Base-by-base conservation (phyloP, 1,284 basidiomycete genomes). In the Cutaneotrichosporon sp. region DNA sequence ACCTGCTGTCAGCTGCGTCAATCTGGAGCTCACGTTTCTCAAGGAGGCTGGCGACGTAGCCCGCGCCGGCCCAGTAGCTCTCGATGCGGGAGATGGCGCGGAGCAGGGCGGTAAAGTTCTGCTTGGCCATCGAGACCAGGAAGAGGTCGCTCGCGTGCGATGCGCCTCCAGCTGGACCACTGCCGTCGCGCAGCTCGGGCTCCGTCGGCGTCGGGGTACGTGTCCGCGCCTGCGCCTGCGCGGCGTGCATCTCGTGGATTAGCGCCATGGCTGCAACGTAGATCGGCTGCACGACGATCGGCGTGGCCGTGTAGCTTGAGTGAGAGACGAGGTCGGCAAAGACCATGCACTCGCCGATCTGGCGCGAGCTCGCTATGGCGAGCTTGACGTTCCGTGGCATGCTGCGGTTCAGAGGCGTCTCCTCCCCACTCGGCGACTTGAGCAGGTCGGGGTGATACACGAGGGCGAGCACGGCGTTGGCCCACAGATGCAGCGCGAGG, bases 391-490 rank as follows among this genome's bases (percentile, higher is more conserved):
- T 77, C 16, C 77, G 70, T 22, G 73, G 72, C 77, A 81, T 78
- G 43, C 71, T 71, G 58, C 69, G 69, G 45, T 76, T 75, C 59
- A 82, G 60, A 0, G 80, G 81, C 33, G 79, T 80, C 57, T 81
- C 79, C n/a, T 70, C 70, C 1, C 80, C 81, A 13, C 69, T 72
- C 0, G 79, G 79, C 24, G 69, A 75, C 55, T 73, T 73, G 27
- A 80, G 68, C n/a, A 82, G 61, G 34, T 80, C 79, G 4, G 81
- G 80, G 60, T 82, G 81, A 59, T 81, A 81, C 0, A 81, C 72
- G 34, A 81, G 62, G 11, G 79, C 80, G 22, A 82, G 71, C 20
- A 82, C 78, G 4, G 80, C 79, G 59, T 82, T 80, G 9, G 80
- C 76, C 80, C 75, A 77, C 2, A 75, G 58, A 60, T 77, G 75